phyloP scores from a whole-genome alignment of 345 rosid species.

The Salix brachista region DNA sequence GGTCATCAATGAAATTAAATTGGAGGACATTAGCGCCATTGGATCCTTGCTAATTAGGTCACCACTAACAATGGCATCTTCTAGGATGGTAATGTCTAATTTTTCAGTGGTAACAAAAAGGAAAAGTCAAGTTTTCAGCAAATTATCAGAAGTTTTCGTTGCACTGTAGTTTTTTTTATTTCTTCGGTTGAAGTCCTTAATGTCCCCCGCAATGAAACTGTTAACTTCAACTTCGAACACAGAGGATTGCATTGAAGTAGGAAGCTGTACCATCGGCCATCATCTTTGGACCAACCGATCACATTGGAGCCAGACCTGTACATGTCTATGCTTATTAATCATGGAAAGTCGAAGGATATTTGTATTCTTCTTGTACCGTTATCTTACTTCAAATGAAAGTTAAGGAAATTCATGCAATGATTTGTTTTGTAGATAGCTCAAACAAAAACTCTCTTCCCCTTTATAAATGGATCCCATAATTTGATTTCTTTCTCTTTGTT shows the following conservation, averaged over 20 bases:
- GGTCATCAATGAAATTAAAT: constrained; percentile 56
- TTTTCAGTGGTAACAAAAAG: neutral
- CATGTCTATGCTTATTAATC: neutral
- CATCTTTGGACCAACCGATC: neutral
- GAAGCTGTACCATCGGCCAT: neutral
- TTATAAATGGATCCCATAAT: neutral
- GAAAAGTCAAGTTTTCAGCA: neutral
- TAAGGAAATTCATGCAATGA: neutral
- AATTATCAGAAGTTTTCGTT: too few relatives aligned
- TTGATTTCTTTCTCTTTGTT: neutral
- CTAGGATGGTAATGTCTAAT: constrained; percentile 65
- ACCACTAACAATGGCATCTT: constrained; percentile 81
- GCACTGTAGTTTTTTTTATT: neutral
- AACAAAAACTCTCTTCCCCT: neutral
- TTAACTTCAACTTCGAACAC: constrained; percentile 52
- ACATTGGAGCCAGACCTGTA: too few relatives aligned
- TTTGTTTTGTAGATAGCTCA: neutral
- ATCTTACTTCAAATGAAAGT: neutral
- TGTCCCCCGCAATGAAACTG: constrained; percentile 66
- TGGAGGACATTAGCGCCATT: constrained; percentile 47
- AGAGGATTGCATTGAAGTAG: neutral
- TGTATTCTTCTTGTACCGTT: neutral
- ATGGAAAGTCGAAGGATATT: neutral
- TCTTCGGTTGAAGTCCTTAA: constrained; percentile 40
- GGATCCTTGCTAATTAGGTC: constrained; percentile 61